Percentiles rank a stretch among this genome's conserved stretches.
Evolutionary conservation across 495 filamentous ascomycete species (phyloP).

Genomic region (Neurospora sp.): DNA sequence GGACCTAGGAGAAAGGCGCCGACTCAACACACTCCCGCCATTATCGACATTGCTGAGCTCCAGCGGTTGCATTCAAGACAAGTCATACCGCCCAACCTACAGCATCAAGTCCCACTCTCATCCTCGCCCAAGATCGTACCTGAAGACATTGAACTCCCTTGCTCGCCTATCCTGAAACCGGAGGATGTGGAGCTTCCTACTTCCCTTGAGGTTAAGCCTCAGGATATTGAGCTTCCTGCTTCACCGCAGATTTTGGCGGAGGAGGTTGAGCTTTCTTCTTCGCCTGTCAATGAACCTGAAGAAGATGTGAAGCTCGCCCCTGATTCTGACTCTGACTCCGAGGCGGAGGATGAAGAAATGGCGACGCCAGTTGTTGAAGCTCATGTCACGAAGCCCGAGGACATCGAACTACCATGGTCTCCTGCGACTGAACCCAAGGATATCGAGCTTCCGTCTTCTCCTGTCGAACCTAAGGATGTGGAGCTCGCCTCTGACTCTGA

Average conservation of each 20-base stretch:
- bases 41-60: neutral
- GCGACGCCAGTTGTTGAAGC: too few relatives aligned
- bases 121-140: neutral
- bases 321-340: neutral
- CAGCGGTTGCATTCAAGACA: neutral
- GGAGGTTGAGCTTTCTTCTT: neutral
- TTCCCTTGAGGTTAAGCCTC: neutral
- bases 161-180: neutral
- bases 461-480: neutral
- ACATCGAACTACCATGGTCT: too few relatives aligned
- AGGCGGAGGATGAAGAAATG: too few relatives aligned
- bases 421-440: too few relatives aligned
- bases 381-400: too few relatives aligned
- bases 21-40: slow-evolving; percentile 13
- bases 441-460: too few relatives aligned
- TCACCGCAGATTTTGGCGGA: neutral
- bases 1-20: slow-evolving; percentile 87
- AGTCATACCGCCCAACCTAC: neutral
- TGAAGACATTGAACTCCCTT: neutral
- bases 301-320: neutral
- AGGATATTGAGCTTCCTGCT: neutral
- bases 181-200: neutral
- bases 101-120: neutral
- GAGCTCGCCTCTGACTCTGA: neutral
- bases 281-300: neutral